Conservation (phyloP, 805 yeast genomes). For the Starmera pachycereana region DNA sequence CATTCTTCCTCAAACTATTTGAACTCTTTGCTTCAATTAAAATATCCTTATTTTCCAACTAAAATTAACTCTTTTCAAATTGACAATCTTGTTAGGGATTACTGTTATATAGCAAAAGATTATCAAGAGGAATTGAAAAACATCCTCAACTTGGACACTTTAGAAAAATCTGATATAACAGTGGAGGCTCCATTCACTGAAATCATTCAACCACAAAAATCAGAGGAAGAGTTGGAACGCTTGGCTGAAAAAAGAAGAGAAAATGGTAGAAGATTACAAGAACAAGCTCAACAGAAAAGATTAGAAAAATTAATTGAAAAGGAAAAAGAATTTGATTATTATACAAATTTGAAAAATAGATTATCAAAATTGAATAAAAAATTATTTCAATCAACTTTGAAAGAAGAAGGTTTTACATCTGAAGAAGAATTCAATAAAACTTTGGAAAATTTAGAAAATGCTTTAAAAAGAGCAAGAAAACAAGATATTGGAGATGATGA, state of each 20-base stretch:
- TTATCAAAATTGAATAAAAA: constrained; percentile 40
- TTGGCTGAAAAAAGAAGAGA: constrained; percentile 77
- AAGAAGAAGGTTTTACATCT: constrained; percentile 70
- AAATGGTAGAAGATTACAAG: constrained; percentile 81
- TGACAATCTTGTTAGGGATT: constrained; percentile 58
- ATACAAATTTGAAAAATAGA: constrained; percentile 43
- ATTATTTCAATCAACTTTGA: constrained; percentile 43
- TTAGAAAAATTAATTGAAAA: constrained; percentile 71
- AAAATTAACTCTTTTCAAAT: constrained; percentile 56
- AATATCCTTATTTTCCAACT: constrained; percentile 88
- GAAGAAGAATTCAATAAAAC: constrained; percentile 63
- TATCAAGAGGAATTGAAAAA: constrained; percentile 53
- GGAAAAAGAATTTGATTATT: constrained; percentile 72
- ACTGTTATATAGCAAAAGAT: constrained; percentile 65
- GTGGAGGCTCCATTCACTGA: constrained; percentile 76
- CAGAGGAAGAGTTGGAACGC: constrained; percentile 70
- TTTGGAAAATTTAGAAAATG: constrained; percentile 49
- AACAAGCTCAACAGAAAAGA: constrained; percentile 81
- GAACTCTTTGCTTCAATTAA: constrained; percentile 53
- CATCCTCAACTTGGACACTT: constrained; percentile 47
- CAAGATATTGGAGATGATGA: constrained; percentile 51
- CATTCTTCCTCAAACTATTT: constrained; percentile 57
- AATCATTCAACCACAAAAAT: constrained; percentile 55
- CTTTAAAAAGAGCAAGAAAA: constrained; percentile 57
- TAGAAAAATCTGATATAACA: constrained; percentile 64